Base-by-base conservation (phyloP, 2,329 filamentous ascomycete genomes). In the Penicillium sp. region DNA sequence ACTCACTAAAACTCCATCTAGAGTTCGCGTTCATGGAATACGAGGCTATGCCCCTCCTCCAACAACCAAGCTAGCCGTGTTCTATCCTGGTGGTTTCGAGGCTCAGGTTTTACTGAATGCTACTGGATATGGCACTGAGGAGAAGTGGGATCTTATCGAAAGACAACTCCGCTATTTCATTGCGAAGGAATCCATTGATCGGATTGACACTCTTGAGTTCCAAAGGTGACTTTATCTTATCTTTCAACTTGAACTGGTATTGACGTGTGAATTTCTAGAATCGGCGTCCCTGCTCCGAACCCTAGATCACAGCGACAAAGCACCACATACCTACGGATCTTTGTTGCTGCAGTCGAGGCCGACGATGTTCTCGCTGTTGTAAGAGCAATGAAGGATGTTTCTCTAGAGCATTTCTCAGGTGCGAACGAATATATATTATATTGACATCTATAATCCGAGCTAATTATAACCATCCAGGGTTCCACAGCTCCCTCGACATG, bases 21-120 rank as follows among this genome's bases (percentile, higher is more conserved):
- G 78, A 1, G 77, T 81, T 0, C 68, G 62, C 12, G 71, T 82
- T 0, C 74, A 71, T 0, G 78, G 79, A 0, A 69, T 78, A 21
- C 74, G 61, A 21, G 81, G 80, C 0, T 58, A 63, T 1, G 74
- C 78, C 0, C 81, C 81, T 2, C 81, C 81, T 0, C 73, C 79
- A 2, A 82, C 81, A 0, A 83, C 81, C 1, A 83, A 83, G 61
- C 71, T 81, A 7, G 80, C 80, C n/a, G 73, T 82, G 17, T 81
- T 79, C 59, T 82, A 81, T 56, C 69, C 73, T 9, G 81, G 76
- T 8, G 81, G 81, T 0, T 83, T 75, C 57, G 77, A 82, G 63
- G 73, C 73, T 2, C 75, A 83, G 61, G 53, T 79, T 4, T 65
- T 80, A 0, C 27, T 78, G 29, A 81, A 82, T 55, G 77, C 78